phyloP scores from a whole-genome alignment of 305 asterid genomes.

The Fraxinus xanthoxyloides region DNA sequence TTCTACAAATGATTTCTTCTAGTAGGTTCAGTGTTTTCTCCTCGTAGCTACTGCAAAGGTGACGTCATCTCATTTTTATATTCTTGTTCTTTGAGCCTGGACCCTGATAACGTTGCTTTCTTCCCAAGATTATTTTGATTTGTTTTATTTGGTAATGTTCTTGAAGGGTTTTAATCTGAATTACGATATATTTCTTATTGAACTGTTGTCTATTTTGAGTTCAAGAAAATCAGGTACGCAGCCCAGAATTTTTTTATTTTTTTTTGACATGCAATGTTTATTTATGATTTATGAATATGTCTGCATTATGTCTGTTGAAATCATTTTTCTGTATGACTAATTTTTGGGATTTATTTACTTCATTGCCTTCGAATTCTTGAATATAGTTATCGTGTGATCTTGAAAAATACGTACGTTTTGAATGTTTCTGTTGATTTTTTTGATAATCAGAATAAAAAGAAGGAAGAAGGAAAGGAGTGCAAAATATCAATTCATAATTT shows the following conservation, averaged over 20 bases:
- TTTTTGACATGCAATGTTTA: conserved; percentile 14
- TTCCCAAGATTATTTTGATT: conserved; percentile 11
- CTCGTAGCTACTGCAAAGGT: conserved; percentile 25
- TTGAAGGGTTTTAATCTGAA: conserved; percentile 24
- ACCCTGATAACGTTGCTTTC: conserved; percentile 26
- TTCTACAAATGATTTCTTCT: conserved; percentile 17
- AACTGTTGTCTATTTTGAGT: conserved; percentile 25
- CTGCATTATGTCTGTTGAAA: not conserved
- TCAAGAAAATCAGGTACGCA: conserved; percentile 26
- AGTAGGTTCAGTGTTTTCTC: conserved; percentile 26
- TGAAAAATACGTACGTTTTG: not conserved
- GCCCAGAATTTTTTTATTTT: not conserved
- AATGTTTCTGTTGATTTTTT: not conserved
- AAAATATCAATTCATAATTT: not conserved
- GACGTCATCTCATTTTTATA: conserved; percentile 38
- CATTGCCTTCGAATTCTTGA: not conserved
- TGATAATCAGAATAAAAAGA: not conserved
- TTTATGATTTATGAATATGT: not conserved
- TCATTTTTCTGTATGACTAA: not conserved
- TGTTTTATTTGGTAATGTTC: not conserved
- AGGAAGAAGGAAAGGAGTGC: not conserved
- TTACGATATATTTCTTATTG: conserved; percentile 15
- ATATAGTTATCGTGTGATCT: not conserved
- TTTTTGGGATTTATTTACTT: conserved; percentile 3
- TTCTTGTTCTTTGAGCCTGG: conserved; percentile 44